Base-by-base conservation (phyloP, 805 yeast species). In the Candida sakaeoensis region DNA sequence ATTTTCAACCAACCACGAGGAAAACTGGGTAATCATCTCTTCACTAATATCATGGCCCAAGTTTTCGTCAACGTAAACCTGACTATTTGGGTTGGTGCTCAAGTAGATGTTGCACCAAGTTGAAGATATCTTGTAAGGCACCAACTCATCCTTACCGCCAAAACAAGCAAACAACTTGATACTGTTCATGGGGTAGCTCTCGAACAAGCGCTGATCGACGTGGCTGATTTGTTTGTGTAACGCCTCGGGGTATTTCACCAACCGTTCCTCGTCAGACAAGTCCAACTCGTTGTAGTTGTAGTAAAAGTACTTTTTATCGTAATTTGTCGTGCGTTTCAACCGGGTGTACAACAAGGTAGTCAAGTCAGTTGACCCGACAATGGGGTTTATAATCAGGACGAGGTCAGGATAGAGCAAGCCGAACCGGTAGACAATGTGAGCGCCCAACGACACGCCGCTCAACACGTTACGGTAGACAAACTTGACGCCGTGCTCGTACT, bases 401-500 rank as follows among this genome's bases (percentile, higher is more conserved):
- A 52, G 47, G 3, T 63, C 53, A 3, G 75, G 71, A 48, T 64
- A 61, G 44, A 48, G 49, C 35, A 56, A 50, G 15, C 65, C 77
- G 54, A 57, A 66, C 47, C 71, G 56, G 62, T 75, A 74, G 22
- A 71, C 61, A n/a, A 71, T 62, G 53, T 79, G 82, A 0, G 78
- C 85, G 2, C 84, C 83, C 33, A 77, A 60, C 0, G 82, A 76
- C 29, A 63, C 63, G 1, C 85, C 85, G 9, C 68, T 49, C 21
- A 74, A 54, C 31, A 72, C 63, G 52, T 70, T 70, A 42, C 36
- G 54, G 52, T 40, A 63, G 38, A 49, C 47, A 35, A 68, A 43
- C 17, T 48, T 39, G n/a, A 52, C 44, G 2, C 28, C 21, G 5
- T 51, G 52, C 25, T 44, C 40, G 19, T 48, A 49, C 23, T 48